Evolutionary conservation across 371 early-diverging fungal genomes (phyloP), one percentile per base, ranked within the genome.

Genomic region (Syncephalis fuscata): DNA sequence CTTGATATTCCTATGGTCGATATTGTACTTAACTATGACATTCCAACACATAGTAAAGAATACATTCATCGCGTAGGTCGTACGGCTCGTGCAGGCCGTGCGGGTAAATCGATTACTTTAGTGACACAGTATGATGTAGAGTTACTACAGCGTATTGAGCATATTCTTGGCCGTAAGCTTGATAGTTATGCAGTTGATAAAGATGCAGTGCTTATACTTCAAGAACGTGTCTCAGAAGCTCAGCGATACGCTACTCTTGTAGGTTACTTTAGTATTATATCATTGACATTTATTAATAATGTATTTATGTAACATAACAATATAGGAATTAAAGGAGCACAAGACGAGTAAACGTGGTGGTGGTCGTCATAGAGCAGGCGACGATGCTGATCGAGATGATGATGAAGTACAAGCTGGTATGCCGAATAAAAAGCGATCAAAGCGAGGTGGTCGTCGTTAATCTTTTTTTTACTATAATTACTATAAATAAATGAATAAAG

Each of bases 51-150:
- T 48, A 76, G 79, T 41, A 89, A 95, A 70, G 90, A 88, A 56
- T 98, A 97, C 64, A 86, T 97, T 52, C 99, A 98, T 67, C 78
- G 98, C 45, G 90, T 92, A 2, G 98, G 99, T 24, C 80, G 99
- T 56, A 95, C 98, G 0, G 99, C 94, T 7, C 80, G 95, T 59
- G 93, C 94, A 5, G 97, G 98, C 10, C 70, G 85, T 38, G 70
- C 85, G 2, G 99, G 98, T 47, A 85, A 86, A 57, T 80, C 93
- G 1, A 67, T 98, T 21, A 92, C 96, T 8, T 80, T 99, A 60
- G 92, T 97, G 16, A 94, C 98, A 10, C 97, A 98, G 65, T 92
- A 93, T 57, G 95, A 95, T 60, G 82, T 93, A 9, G 94, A 93
- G 58, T 66, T 88, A 53, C 81, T 85, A 57, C 92, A 92, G 61